phyloP scores from a whole-genome alignment of 129 eudicot genomes.

The Glebionis coronaria region DNA sequence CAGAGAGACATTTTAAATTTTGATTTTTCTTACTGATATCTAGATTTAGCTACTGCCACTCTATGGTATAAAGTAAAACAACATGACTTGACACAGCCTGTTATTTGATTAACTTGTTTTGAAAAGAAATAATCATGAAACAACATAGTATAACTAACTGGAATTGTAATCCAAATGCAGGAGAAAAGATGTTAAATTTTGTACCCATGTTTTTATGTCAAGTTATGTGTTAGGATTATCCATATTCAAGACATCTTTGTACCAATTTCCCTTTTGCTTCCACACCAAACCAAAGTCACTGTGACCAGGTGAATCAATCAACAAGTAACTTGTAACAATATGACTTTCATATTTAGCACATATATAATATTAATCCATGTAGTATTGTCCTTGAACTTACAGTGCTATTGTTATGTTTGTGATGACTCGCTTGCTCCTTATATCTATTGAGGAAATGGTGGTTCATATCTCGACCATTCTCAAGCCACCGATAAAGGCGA shows the following conservation, averaged over 20 bases:
- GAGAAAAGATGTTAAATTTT: no score
- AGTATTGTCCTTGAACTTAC: constrained; percentile 24
- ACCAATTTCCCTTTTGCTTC: constrained; percentile 62
- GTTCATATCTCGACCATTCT: constrained; percentile 52
- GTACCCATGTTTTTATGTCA: constrained; percentile 24
- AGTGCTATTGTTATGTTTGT: constrained; percentile 99
- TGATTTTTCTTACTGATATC: no score
- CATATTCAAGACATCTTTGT: constrained; percentile 86
- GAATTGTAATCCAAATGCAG: not conserved
- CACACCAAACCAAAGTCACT: constrained; percentile 53
- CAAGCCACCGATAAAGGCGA: constrained; percentile 69
- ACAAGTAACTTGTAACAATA: not conserved
- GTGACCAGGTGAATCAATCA: constrained; percentile 52
- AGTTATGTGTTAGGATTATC: constrained; percentile 94
- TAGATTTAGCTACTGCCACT: no score
- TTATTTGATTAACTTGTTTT: not conserved
- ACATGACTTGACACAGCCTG: no score
- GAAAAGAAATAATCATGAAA: not conserved
- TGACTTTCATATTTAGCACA: not conserved
- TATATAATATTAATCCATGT: constrained; percentile 11
- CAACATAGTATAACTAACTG: not conserved
- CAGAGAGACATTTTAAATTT: no score
- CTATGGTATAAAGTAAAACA: no score
- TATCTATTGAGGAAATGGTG: constrained; percentile 61
- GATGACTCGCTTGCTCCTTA: constrained; percentile 89